A percentile compares a stretch with the other conserved stretches of the same genome.
Conservation (phyloP, 73 alveolate genomes). For the Tetrahymena malaccensis region DNA sequence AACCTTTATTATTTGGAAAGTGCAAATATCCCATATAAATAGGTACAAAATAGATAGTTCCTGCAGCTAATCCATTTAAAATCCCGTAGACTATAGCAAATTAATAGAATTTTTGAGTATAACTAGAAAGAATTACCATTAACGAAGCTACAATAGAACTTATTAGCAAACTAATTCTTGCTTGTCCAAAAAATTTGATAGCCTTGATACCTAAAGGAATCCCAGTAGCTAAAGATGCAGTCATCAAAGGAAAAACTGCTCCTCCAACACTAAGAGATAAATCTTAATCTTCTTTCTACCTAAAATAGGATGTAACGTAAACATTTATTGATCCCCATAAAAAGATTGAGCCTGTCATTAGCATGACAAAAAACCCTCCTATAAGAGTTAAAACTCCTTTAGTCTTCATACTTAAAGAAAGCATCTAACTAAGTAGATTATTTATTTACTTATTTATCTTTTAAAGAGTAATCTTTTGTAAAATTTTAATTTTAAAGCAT, state of each 20-base stretch:
- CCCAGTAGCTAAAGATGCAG: background rate
- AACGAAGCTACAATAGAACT: background rate
- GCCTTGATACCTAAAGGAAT: background rate
- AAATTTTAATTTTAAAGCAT: too few species aligned
- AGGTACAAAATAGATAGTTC: background rate
- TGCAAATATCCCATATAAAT: background rate
- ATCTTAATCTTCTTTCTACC: background rate
- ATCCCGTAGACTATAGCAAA: background rate
- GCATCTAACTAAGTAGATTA: too few species aligned
- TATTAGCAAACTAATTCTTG: background rate
- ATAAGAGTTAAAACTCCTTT: background rate
- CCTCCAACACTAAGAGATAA: background rate
- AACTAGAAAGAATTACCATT: background rate
- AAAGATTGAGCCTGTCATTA: background rate
- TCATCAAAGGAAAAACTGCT: background rate
- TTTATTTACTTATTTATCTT: too few species aligned
- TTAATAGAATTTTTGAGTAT: background rate
- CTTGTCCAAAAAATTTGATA: background rate
- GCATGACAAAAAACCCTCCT: background rate
- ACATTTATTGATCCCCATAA: background rate
- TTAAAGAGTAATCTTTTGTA: too few species aligned
- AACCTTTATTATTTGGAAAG: background rate
- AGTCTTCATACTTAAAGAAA: background rate
- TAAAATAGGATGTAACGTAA: background rate
- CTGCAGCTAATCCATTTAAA: background rate